Evolutionary conservation across 116 monocot genomes (phyloP), one percentile per base, ranked within the genome.

Genomic region (Trichopus zeylanicus): DNA sequence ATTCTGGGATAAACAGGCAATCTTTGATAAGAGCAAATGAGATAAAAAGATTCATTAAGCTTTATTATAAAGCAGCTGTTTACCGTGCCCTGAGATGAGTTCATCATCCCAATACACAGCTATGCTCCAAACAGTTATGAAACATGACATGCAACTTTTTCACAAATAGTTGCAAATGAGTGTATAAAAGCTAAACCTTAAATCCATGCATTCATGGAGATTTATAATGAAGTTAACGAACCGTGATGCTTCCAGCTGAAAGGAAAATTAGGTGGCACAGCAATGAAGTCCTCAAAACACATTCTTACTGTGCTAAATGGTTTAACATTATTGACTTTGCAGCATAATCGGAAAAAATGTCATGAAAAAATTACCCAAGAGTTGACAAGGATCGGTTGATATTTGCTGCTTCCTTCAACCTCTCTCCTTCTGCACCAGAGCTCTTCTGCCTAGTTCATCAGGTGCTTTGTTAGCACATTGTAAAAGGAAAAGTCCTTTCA

Each of bases 321-420:
- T 18, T 21, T 18, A 1, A 33, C 13, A n/a, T n/a, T n/a, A n/a
- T n/a, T n/a, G n/a, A n/a, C n/a, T n/a, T n/a, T n/a, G n/a, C n/a
- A n/a, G n/a, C n/a, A n/a, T n/a, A n/a, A n/a, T n/a, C 20, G 21
- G 18, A 24, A 42, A 33, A 15, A 26, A 19, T 31, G 42, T 55
- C 22, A 54, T 53, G 7, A 31, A 26, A 61, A 57, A 31, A 47
- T 63, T 79, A 88, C 87, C 87, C 82, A 26, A 88, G 70, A 16
- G 87, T 88, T 52, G 87, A 88, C 27, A 88, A 69, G 18, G 87
- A 88, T 88, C 67, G 79, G 49, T 88, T 88, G 56, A 88, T 88
- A 66, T 79, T 79, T 58, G 83, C 83, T 30, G 87, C 87, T 72
- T 88, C 87, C 51, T 83, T 82, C 39, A 88, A 54, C 11, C 87